phyloP scores from a whole-genome alignment of 2,329 filamentous ascomycete species.

The Cryoendolithus antarcticus region DNA sequence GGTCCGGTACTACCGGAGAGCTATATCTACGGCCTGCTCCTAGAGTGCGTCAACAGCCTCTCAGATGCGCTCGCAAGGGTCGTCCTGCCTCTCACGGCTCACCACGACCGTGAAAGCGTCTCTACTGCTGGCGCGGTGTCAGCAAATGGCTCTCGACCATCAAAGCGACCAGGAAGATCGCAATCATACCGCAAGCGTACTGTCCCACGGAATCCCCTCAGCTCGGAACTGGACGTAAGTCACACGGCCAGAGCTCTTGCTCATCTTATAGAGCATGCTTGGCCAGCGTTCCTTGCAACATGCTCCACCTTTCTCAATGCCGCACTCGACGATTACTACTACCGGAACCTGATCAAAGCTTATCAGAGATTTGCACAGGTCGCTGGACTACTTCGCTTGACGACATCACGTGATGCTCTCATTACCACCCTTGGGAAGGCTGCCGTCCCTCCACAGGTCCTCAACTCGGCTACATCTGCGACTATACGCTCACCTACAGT shows the following conservation, averaged over 20 bases:
- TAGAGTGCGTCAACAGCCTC: slow-evolving; percentile 79
- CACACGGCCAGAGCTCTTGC: slow-evolving; percentile 65
- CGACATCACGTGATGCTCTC: slow-evolving; percentile 84
- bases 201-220: slow-evolving; percentile 72
- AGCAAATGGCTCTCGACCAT: slow-evolving; percentile 16
- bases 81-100: slow-evolving; percentile 79
- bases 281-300: slow-evolving; percentile 88
- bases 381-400: slow-evolving; percentile 70
- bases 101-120: slow-evolving; percentile 45
- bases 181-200: slow-evolving; percentile 62
- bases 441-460: slow-evolving; percentile 68
- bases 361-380: slow-evolving; percentile 96
- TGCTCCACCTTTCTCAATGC: slow-evolving; percentile 94
- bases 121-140: slow-evolving; percentile 9
- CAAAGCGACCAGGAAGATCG: slow-evolving; percentile 37
- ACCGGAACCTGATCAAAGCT: slow-evolving; percentile 78
- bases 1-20: slow-evolving; percentile 76
- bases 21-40: slow-evolving; percentile 79
- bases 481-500: slow-evolving; percentile 21
- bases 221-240: slow-evolving; percentile 58
- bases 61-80: slow-evolving; percentile 91
- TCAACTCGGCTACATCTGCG: slow-evolving; percentile 27
- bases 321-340: slow-evolving; percentile 83
- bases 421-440: slow-evolving; percentile 88
- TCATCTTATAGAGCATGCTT: slow-evolving; percentile 77